These are phyloP conservation scores for Boletus reticulatus DNA, from an alignment of 768 basidiomycete species.

Conservation along the genomic window DNA sequence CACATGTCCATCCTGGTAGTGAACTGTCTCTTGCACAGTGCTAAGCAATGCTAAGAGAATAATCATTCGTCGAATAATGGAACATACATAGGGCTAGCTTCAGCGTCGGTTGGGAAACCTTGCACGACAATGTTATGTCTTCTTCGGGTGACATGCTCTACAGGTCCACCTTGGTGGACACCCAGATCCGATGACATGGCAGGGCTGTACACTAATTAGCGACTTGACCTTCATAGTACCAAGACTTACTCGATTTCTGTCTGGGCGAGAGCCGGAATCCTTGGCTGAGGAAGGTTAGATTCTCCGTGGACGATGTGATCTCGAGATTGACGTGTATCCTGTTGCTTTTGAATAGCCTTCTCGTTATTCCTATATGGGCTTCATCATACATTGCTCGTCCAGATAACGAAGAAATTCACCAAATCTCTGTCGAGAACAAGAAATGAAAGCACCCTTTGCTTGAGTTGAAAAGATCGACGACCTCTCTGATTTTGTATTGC, in stretches of 20 bases:
- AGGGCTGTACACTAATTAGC: background rate
- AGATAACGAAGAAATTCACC: background rate
- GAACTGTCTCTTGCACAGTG: too few species aligned
- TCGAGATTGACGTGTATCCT: background rate
- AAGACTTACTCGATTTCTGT: background rate
- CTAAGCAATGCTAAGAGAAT: background rate
- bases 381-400: background rate
- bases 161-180: too few species aligned
- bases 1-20: background rate
- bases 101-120: too few species aligned
- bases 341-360: background rate
- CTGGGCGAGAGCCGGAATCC: too few species aligned
- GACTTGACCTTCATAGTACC: too few species aligned
- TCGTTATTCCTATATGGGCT: conserved; percentile 2
- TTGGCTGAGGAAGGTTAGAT: background rate
- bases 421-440: background rate
- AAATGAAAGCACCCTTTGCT: background rate
- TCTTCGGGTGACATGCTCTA: too few species aligned
- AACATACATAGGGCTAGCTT: too few species aligned
- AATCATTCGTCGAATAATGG: background rate
- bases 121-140: too few species aligned
- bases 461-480: background rate
- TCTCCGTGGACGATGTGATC: too few species aligned
- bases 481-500: background rate
- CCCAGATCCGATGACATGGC: background rate